phyloP scores from a whole-genome alignment of 768 basidiomycete species.

The Termitomyces sp. region DNA sequence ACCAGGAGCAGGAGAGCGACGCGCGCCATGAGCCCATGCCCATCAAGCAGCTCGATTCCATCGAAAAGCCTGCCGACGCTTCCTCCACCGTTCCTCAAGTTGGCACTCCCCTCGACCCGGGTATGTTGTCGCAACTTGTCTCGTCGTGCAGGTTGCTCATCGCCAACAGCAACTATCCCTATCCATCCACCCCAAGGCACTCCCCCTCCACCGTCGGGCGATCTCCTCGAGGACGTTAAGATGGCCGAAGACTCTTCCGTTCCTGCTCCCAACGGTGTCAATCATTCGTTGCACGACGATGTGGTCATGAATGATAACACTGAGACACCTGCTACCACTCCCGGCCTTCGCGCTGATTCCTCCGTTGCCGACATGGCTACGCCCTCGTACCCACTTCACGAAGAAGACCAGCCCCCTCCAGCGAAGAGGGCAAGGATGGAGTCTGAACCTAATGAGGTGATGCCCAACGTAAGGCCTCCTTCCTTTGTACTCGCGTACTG shows the following conservation, averaged over 20 bases:
- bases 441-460: conserved; percentile 74
- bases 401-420: conserved; percentile 69
- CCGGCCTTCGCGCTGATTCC: conserved; percentile 33
- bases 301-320: conserved; percentile 36
- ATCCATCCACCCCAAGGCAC: conserved; percentile 44
- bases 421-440: conserved; percentile 77
- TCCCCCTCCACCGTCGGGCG: conserved; percentile 36
- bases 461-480: conserved; percentile 61
- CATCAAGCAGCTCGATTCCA: conserved; percentile 40
- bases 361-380: conserved; percentile 35
- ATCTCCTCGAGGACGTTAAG: conserved; percentile 51
- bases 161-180: conserved; percentile 38
- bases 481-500: conserved; percentile 45
- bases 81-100: conserved; percentile 43
- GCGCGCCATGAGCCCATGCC: conserved; percentile 58
- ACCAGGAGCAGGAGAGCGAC: conserved; percentile 63
- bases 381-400: conserved; percentile 36
- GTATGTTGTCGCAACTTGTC: conserved; percentile 33
- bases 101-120: conserved; percentile 44
- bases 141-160: conserved; percentile 18
- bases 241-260: conserved; percentile 43
- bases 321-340: conserved; percentile 37
- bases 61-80: conserved; percentile 33
- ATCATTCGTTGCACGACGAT: conserved; percentile 27
- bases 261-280: conserved; percentile 29